These are phyloP conservation scores for Dalechampia spathulata DNA, from an alignment of 441 rosid genomes.

Conservation along the genomic window DNA sequence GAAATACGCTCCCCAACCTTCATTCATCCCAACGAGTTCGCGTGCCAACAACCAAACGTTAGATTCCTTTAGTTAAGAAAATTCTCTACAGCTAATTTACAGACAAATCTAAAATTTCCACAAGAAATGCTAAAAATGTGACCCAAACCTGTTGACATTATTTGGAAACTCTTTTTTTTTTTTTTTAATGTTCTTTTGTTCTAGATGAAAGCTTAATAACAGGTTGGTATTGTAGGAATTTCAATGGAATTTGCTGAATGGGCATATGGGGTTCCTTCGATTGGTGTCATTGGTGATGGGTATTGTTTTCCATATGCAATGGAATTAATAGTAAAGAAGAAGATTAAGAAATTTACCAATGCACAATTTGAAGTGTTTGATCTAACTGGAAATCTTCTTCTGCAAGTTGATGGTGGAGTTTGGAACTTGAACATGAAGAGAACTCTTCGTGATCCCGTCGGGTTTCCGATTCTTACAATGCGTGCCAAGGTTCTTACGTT, in stretches of 20 bases:
- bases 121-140: not conserved
- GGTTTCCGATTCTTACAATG: constrained; percentile 54
- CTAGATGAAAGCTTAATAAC: too few relatives aligned
- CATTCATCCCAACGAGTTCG: not conserved
- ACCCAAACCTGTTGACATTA: not conserved
- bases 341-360: constrained; percentile 28
- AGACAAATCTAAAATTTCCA: constrained; percentile 2
- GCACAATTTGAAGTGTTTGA: constrained; percentile 46
- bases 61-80: not conserved
- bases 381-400: constrained; percentile 42
- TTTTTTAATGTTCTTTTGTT: too few relatives aligned
- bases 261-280: constrained; percentile 27
- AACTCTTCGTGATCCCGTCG: constrained; percentile 51
- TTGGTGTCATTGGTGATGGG: constrained; percentile 48
- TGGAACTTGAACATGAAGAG: constrained; percentile 45
- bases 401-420: constrained; percentile 51
- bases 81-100: not conserved
- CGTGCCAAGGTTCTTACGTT: constrained; percentile 33
- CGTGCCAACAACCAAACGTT: not conserved
- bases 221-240: not conserved
- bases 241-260: constrained; percentile 20
- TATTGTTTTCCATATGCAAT: constrained; percentile 54
- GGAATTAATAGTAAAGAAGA: constrained; percentile 54
- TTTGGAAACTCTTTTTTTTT: too few relatives aligned
- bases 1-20: constrained; percentile 5